Evolutionary conservation across 805 yeast genomes (phyloP).

Genomic region (Pichia manshurica): DNA sequence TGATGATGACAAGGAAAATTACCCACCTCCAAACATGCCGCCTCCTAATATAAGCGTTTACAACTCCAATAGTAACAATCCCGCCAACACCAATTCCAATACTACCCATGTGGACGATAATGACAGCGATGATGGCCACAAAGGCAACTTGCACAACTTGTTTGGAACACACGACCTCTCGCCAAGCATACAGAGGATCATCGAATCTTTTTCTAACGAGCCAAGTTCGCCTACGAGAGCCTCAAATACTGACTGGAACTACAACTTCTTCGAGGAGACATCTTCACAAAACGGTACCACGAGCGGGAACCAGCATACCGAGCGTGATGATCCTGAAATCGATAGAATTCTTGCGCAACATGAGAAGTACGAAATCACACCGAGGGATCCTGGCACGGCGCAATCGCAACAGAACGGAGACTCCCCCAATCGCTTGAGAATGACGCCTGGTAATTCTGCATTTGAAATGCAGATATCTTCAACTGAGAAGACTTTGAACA

Average conservation of each 20-base stretch:
- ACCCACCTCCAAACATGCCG: slow-evolving; percentile 13
- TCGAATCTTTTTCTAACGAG: slow-evolving; percentile 29
- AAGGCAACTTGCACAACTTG: slow-evolving; percentile 15
- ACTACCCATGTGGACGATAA: not conserved
- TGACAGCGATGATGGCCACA: slow-evolving; percentile 5
- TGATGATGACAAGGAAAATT: slow-evolving; percentile 33
- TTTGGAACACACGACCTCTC: slow-evolving; percentile 27
- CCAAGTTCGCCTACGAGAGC: slow-evolving; percentile 26
- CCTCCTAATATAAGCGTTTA: not conserved
- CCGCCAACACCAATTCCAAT: not conserved
- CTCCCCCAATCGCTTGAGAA: slow-evolving; percentile 4
- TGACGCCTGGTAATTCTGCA: slow-evolving; percentile 1
- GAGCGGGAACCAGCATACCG: slow-evolving; percentile 3
- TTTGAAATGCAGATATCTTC: not conserved
- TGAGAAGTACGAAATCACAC: slow-evolving; percentile 27
- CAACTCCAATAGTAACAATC: not conserved
- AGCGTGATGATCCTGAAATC: slow-evolving; percentile 24
- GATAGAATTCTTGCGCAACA: slow-evolving; percentile 18
- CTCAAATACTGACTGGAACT: slow-evolving; percentile 26
- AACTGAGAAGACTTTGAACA: not conserved
- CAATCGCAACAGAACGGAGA: slow-evolving; percentile 21
- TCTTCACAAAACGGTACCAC: not conserved
- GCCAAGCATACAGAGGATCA: slow-evolving; percentile 29
- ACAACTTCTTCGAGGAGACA: slow-evolving; percentile 21
- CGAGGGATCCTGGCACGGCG: slow-evolving; percentile 28